Evolutionary conservation across 164 flowering plant species (phyloP), one percentile per base, ranked within the genome.

Genomic region (Umbilicus rupestris): DNA sequence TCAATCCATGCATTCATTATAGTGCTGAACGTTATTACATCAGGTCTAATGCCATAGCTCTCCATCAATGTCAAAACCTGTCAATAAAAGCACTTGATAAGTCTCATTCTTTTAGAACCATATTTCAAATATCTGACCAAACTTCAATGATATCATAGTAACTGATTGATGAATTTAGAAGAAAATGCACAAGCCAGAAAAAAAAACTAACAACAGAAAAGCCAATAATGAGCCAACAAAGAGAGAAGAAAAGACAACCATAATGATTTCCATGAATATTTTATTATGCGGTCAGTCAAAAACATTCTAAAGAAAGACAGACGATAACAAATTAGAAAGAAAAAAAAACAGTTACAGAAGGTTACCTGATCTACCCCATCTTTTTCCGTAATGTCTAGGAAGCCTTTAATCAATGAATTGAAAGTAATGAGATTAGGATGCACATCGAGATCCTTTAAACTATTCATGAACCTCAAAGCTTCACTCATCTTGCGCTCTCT

Each of bases 321-420:
- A 20, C 28, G 11, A 19, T 3, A n/a, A 49, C 28, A 49, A 49
- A n/a, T n/a, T n/a, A n/a, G 11, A 49, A 14, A 20, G 11, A 20
- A 49, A 49, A n/a, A 20, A 20, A 5, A 11, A 49, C 20, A n/a
- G n/a, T n/a, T n/a, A n/a, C n/a, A n/a, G 12, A 64, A 69, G 57
- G 71, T 69, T 46, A 81, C 84, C 84, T 81, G 74, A 68, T 74
- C 78, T 55, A 78, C 77, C 29, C 84, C 81, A 50, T 80, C 80
- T 17, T 68, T 75, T 62, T 91, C 91, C 6, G 66, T 66, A 45
- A 70, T 66, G 70, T 88, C 90, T 0, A 88, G 79, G 76, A 85
- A 88, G 2, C 95, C 95, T 77, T 88, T 87, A 75, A 91, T 81
- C 44, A 87, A 79, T 17, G 95, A 77, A 68, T 91, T 91, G 78